Percentiles rank a stretch among this genome's conserved stretches.
Evolutionary conservation across 768 basidiomycete genomes (phyloP).

Genomic region (Suillus luteus): DNA sequence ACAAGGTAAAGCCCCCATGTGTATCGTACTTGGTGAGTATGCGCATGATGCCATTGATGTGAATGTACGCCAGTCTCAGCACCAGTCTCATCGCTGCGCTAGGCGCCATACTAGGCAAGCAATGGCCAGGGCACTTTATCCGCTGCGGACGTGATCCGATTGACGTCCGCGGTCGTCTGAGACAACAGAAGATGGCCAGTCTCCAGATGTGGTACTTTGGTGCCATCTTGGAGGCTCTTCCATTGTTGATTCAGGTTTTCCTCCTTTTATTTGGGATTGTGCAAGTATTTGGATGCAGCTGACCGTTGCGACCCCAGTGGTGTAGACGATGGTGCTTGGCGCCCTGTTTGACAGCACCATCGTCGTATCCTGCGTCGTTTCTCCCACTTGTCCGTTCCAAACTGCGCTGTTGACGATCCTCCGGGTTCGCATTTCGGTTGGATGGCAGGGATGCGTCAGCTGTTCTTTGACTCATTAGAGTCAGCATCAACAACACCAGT

Average conservation of each 20-base stretch:
- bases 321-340: constrained; percentile 4
- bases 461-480: constrained; percentile 2
- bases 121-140: constrained; percentile 27
- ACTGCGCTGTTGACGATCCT: background rate
- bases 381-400: constrained; percentile 13
- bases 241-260: constrained; percentile 16
- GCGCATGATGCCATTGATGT: constrained; percentile 8
- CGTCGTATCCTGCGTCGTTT: constrained; percentile 9
- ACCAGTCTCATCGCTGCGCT: constrained; percentile 28
- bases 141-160: constrained; percentile 21
- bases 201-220: constrained; percentile 18
- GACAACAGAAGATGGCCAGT: constrained; percentile 15
- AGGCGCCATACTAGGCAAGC: constrained; percentile 29
- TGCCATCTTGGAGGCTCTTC: constrained; percentile 13
- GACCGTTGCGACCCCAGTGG: constrained; percentile 6
- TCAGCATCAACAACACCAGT: background rate
- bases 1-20: constrained; percentile 54
- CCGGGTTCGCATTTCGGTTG: background rate
- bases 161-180: constrained; percentile 17
- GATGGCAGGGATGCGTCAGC: background rate
- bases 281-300: constrained; percentile 10
- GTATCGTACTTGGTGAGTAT: constrained; percentile 67
- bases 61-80: constrained; percentile 26
- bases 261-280: constrained; percentile 15
- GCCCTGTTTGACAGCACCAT: constrained; percentile 2